Evolutionary conservation across 1,139 yeast species (phyloP).

Genomic region (Geotrichum australiense): DNA sequence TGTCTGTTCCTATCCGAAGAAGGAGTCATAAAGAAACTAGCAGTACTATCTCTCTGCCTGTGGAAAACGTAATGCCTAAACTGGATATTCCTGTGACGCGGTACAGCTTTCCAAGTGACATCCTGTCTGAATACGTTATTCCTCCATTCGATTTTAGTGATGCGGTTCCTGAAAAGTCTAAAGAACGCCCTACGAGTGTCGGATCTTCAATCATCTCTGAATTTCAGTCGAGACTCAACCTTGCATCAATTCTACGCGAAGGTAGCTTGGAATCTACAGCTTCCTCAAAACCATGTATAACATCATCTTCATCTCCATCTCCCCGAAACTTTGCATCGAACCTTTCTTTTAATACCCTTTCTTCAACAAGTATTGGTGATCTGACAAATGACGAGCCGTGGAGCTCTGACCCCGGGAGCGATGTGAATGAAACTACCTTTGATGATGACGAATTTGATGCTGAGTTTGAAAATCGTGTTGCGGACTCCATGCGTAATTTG

Average conservation of each 20-base stretch:
- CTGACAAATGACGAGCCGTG: slow-evolving; percentile 3
- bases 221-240: neutral
- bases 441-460: slow-evolving; percentile 12
- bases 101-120: slow-evolving; percentile 2
- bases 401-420: slow-evolving; percentile 8
- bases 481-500: slow-evolving; percentile 12
- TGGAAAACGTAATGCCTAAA: slow-evolving; percentile 4
- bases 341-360: slow-evolving; percentile 5
- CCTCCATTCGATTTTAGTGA: no score
- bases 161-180: neutral
- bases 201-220: slow-evolving; percentile 1
- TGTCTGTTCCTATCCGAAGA: slow-evolving; percentile 3
- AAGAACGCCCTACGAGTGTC: neutral
- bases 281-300: no score
- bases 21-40: neutral
- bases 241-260: slow-evolving; percentile 1
- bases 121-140: neutral
- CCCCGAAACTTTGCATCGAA: no score
- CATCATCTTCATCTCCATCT: no score
- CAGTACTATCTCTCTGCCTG: slow-evolving; percentile 8
- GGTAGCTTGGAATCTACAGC: no score
- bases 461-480: slow-evolving; percentile 8
- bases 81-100: slow-evolving; percentile 1
- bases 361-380: slow-evolving; percentile 13
- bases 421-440: slow-evolving; percentile 11